Evolutionary conservation across 495 filamentous ascomycete genomes (phyloP).

Genomic region (Amphirosellinia nigrospora): DNA sequence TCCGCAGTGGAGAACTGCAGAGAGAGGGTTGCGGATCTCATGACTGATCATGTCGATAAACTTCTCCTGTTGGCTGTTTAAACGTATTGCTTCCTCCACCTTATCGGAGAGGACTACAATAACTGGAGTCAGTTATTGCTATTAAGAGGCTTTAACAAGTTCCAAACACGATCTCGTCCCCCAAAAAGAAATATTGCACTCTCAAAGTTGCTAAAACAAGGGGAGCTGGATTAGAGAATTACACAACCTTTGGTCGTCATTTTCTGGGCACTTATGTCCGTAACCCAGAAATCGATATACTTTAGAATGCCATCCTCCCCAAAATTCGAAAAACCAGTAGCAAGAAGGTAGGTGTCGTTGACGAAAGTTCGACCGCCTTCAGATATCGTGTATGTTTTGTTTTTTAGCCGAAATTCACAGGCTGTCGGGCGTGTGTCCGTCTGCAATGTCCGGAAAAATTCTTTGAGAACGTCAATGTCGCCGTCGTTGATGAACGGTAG

Average conservation of each 20-base stretch:
- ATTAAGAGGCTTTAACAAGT: no score
- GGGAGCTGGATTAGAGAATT: no score
- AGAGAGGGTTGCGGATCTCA: conserved; percentile 76
- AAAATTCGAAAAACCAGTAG: conserved; percentile 34
- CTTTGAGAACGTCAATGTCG: not conserved
- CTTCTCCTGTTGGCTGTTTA: conserved; percentile 65
- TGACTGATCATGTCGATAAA: conserved; percentile 82
- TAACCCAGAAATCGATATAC: conserved; percentile 46
- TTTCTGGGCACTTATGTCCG: conserved; percentile 53
- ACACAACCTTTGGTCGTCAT: conserved; percentile 38
- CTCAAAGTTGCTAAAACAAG: no score
- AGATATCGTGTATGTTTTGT: not conserved
- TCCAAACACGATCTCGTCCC: no score
- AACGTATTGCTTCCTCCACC: conserved; percentile 52
- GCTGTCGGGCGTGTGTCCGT: not conserved
- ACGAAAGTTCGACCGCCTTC: not conserved
- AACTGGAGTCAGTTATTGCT: no score
- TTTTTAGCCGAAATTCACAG: not conserved
- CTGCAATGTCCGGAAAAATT: not conserved
- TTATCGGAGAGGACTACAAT: conserved; percentile 45
- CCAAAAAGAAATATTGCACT: no score
- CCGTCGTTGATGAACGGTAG: not conserved
- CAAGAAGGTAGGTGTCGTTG: not conserved
- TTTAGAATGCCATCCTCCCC: conserved; percentile 49
- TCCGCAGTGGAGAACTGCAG: conserved; percentile 72